These are phyloP conservation scores for Marasmius fiardii DNA, from an alignment of 1,284 basidiomycete genomes.

Conservation along the genomic window DNA sequence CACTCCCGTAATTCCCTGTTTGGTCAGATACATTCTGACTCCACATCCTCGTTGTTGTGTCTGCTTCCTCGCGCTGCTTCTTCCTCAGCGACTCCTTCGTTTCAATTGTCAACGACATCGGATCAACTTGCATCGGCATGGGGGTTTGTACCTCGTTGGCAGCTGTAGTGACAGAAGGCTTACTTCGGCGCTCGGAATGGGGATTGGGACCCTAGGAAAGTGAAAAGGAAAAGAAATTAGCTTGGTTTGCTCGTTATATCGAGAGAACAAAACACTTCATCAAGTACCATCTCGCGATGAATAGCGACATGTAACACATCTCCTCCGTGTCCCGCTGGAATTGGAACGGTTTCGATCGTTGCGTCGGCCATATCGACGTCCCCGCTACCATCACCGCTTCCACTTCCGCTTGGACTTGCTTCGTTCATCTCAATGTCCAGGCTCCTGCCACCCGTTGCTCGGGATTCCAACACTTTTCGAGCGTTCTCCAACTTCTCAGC, in stretches of 20 bases:
- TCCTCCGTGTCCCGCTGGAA: slow-evolving; percentile 7
- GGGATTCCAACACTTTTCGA: slow-evolving; percentile 25
- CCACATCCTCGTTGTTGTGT: slow-evolving; percentile 26
- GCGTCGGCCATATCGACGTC: slow-evolving; percentile 10
- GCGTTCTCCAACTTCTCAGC: background rate
- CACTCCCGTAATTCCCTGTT: slow-evolving; percentile 19
- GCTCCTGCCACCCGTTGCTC: slow-evolving; percentile 15
- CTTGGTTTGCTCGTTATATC: background rate
- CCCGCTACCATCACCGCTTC: slow-evolving; percentile 6
- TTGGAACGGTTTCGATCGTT: slow-evolving; percentile 6
- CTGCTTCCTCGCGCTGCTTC: slow-evolving; percentile 7
- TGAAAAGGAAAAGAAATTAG: background rate
- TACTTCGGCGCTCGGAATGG: background rate
- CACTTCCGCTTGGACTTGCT: slow-evolving; percentile 16
- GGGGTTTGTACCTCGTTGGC: slow-evolving; percentile 4
- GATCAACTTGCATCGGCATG: slow-evolving; percentile 28
- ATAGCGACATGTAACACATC: slow-evolving; percentile 13
- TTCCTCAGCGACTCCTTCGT: slow-evolving; percentile 9
- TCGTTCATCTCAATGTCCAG: slow-evolving; percentile 14
- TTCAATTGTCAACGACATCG: slow-evolving; percentile 2
- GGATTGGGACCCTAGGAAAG: background rate
- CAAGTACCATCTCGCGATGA: slow-evolving; percentile 7
- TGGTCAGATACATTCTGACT: slow-evolving; percentile 30
- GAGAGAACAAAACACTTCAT: background rate
- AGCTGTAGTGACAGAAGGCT: background rate